phyloP scores from a whole-genome alignment of 2,329 filamentous ascomycete species.

The Fusarium beomiforme region DNA sequence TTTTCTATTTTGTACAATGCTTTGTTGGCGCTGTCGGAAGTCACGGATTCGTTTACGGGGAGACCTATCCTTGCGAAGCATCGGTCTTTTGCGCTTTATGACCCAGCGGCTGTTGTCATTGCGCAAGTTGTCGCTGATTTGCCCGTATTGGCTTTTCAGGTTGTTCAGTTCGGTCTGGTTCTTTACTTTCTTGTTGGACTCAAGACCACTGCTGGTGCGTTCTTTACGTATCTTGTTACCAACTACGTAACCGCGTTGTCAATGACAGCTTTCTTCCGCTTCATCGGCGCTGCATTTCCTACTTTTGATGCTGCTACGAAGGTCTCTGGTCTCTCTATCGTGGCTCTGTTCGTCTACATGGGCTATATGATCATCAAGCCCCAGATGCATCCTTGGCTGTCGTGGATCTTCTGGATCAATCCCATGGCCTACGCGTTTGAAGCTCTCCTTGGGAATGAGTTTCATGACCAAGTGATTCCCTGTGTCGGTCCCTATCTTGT shows the following conservation, averaged over 20 bases:
- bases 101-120: constrained; percentile 67
- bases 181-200: constrained; percentile 73
- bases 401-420: constrained; percentile 72
- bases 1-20: constrained; percentile 71
- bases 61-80: constrained; percentile 69
- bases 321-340: constrained; percentile 60
- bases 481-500: constrained; percentile 62
- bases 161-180: constrained; percentile 65
- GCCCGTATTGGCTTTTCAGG: constrained; percentile 66
- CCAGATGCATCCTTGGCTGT: constrained; percentile 71
- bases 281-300: constrained; percentile 63
- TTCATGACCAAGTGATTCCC: constrained; percentile 64
- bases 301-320: constrained; percentile 70
- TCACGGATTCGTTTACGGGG: constrained; percentile 69
- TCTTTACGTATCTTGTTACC: constrained; percentile 70
- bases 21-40: constrained; percentile 72
- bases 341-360: constrained; percentile 67
- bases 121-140: constrained; percentile 65
- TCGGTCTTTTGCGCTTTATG: constrained; percentile 65
- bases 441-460: constrained; percentile 75
- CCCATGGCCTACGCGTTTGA: constrained; percentile 77
- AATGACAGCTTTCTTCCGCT: constrained; percentile 68
- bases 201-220: constrained; percentile 58
- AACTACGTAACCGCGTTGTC: constrained; percentile 43
- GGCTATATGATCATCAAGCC: constrained; percentile 71